phyloP scores from a whole-genome alignment of 73 alveolate species.

The Durusdinium trenchii region DNA sequence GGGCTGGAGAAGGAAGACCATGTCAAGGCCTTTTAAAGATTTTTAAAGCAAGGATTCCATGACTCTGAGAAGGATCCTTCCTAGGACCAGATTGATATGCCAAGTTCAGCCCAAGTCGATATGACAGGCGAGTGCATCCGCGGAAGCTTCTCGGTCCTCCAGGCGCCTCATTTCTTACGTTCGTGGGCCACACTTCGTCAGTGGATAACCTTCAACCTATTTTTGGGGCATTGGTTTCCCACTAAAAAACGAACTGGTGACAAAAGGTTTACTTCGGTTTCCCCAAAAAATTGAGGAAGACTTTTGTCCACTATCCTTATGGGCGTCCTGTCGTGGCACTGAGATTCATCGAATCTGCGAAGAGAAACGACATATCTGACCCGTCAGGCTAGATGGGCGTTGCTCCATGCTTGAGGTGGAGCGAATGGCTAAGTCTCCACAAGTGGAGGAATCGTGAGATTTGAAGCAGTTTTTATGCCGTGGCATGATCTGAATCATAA shows the following conservation, averaged over 20 bases:
- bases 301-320: neutral
- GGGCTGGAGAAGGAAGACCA: neutral
- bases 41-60: neutral
- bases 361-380: too few species aligned
- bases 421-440: neutral
- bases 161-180: neutral
- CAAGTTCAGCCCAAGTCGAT: neutral
- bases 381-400: conserved; percentile 33
- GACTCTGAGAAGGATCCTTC: neutral
- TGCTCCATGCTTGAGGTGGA: conserved; percentile 46
- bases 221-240: too few species aligned
- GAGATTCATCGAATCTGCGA: neutral
- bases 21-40: neutral
- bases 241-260: too few species aligned
- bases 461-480: neutral
- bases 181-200: neutral
- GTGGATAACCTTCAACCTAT: too few species aligned
- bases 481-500: neutral
- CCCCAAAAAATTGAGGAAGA: neutral
- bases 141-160: conserved; percentile 51
- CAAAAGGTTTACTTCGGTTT: neutral
- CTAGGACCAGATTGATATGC: neutral
- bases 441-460: neutral
- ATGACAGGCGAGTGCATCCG: conserved; percentile 13
- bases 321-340: neutral